Conservation (phyloP, 805 yeast genomes). For the Yueomyces sinensis region DNA sequence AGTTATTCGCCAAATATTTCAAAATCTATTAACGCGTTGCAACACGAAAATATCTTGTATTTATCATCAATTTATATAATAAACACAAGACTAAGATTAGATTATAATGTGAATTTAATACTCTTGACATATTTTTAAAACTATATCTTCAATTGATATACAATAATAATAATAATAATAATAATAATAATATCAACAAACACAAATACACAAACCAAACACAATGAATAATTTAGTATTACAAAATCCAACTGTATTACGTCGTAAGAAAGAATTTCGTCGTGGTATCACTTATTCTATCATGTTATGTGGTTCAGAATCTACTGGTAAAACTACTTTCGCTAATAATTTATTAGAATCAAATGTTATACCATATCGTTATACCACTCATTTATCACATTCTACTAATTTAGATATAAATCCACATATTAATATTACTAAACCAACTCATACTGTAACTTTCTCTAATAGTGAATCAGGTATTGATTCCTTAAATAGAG, state of each 20-base stretch:
- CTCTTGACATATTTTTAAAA: too few species aligned
- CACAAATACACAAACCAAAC: too few species aligned
- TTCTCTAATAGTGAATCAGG: constrained; percentile 45
- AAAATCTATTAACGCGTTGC: too few species aligned
- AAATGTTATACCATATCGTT: constrained; percentile 47
- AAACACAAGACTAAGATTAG: too few species aligned
- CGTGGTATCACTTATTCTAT: constrained; percentile 65
- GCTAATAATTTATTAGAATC: constrained; percentile 55
- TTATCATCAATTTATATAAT: too few species aligned
- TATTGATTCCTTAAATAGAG: constrained; percentile 43
- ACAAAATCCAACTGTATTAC: not conserved
- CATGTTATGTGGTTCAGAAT: constrained; percentile 60
- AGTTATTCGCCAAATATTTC: too few species aligned
- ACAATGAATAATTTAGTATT: not conserved
- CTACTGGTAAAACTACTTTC: constrained; percentile 70
- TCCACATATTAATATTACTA: constrained; percentile 14
- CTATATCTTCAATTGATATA: too few species aligned
- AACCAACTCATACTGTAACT: constrained; percentile 30
- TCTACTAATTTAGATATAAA: not conserved
- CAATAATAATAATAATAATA: too few species aligned
- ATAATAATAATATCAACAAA: too few species aligned
- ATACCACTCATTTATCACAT: constrained; percentile 7
- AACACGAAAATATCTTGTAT: too few species aligned
- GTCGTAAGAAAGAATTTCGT: constrained; percentile 33
- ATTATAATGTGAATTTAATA: too few species aligned